These are phyloP conservation scores for Zarea fungicola DNA, from an alignment of 2,329 filamentous ascomycete species.

Conservation along the genomic window DNA sequence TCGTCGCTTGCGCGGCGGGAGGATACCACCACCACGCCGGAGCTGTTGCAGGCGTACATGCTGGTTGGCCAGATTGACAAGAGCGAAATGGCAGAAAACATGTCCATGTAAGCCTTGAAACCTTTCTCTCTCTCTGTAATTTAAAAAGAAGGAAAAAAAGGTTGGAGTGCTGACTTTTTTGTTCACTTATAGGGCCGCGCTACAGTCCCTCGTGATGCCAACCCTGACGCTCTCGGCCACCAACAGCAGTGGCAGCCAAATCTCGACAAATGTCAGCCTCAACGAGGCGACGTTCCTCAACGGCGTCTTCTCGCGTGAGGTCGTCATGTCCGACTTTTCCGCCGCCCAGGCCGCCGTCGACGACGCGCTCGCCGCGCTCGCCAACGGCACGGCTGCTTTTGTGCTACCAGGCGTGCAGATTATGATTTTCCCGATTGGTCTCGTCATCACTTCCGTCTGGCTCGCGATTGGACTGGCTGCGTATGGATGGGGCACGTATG, in stretches of 20 bases:
- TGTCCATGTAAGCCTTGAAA: constrained; percentile 57
- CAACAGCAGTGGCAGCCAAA: constrained; percentile 42
- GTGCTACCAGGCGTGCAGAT: constrained; percentile 64
- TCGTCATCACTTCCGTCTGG: constrained; percentile 63
- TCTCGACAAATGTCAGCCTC: constrained; percentile 61
- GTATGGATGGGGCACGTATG: constrained; percentile 60
- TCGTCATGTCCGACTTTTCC: constrained; percentile 46
- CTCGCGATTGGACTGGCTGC: constrained; percentile 48
- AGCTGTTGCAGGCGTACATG: constrained; percentile 56
- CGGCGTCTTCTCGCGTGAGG: constrained; percentile 60
- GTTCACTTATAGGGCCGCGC: constrained; percentile 38
- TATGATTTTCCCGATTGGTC: constrained; percentile 63
- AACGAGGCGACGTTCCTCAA: constrained; percentile 68
- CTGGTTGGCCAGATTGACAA: constrained; percentile 65
- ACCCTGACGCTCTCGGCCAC: constrained; percentile 60
- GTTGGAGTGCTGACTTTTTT: neutral
- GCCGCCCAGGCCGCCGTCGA: constrained; percentile 47
- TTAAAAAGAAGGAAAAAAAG: neutral
- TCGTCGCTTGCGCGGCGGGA: neutral
- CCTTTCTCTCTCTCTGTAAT: constrained; percentile 9
- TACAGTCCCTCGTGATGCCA: constrained; percentile 63
- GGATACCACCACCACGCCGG: constrained; percentile 26
- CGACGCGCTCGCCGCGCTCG: constrained; percentile 38
- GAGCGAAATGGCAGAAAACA: constrained; percentile 45
- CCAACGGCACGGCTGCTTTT: constrained; percentile 55